These are phyloP conservation scores for Yamadazyma aaseri DNA, from an alignment of 1,139 yeast species.

Conservation along the genomic window DNA sequence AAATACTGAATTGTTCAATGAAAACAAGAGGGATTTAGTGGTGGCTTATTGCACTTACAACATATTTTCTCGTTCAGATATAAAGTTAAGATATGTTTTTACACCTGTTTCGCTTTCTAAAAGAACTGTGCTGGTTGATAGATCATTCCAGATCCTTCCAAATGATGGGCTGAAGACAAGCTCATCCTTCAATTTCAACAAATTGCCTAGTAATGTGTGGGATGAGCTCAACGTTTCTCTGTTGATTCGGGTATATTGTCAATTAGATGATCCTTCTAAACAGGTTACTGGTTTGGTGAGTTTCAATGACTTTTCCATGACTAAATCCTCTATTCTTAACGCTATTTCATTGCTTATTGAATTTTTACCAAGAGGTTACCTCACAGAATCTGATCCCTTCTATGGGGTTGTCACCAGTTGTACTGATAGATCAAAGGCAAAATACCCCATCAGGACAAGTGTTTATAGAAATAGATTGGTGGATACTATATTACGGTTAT, in stretches of 20 bases:
- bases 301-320: conserved; percentile 22
- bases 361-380: conserved; percentile 27
- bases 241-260: conserved; percentile 29
- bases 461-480: conserved; percentile 35
- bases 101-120: conserved; percentile 22
- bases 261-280: conserved; percentile 33
- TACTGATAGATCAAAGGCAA: conserved; percentile 19
- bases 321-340: conserved; percentile 16
- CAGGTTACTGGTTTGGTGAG: conserved; percentile 38
- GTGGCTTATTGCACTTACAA: conserved; percentile 53
- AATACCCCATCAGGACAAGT: conserved; percentile 18
- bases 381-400: conserved; percentile 26
- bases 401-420: conserved; percentile 33
- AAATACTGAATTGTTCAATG: conserved; percentile 15
- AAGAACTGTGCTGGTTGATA: conserved; percentile 26
- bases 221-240: conserved; percentile 37
- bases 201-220: conserved; percentile 26
- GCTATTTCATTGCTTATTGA: conserved; percentile 22
- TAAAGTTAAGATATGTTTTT: conserved; percentile 37
- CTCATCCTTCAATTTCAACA: conserved; percentile 19
- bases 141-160: conserved; percentile 28
- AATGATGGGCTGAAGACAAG: conserved; percentile 20
- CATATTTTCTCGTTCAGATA: conserved; percentile 47
- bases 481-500: conserved; percentile 29
- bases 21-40: conserved; percentile 30